phyloP scores from a whole-genome alignment of 1,284 basidiomycete genomes.

The Cryptococcus sp. region DNA sequence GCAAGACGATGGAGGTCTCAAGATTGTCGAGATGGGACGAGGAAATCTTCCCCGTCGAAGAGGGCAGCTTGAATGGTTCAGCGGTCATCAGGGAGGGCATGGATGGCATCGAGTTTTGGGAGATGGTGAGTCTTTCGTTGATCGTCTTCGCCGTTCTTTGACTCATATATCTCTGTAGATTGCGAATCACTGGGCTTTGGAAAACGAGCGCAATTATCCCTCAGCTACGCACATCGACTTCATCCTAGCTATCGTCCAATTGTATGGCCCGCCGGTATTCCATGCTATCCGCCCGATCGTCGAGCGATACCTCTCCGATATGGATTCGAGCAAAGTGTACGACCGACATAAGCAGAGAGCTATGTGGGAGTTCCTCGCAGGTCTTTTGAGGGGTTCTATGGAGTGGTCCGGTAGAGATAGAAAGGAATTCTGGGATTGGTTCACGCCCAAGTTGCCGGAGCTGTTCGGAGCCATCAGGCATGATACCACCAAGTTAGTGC shows the following conservation, averaged over 20 bases:
- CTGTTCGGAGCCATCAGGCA: conserved; percentile 80
- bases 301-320: conserved; percentile 43
- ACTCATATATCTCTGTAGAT: conserved; percentile 19
- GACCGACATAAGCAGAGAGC: conserved; percentile 93
- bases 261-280: conserved; percentile 43
- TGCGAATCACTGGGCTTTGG: conserved; percentile 49
- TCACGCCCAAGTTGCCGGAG: conserved; percentile 65
- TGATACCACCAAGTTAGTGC: conserved; percentile 66
- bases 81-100: conserved; percentile 62
- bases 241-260: conserved; percentile 58
- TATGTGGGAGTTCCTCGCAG: conserved; percentile 80
- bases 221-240: conserved; percentile 55
- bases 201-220: conserved; percentile 50
- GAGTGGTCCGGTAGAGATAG: conserved; percentile 76
- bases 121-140: conserved; percentile 37
- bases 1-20: conserved; percentile 70
- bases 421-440: conserved; percentile 77
- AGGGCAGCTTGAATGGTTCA: conserved; percentile 63
- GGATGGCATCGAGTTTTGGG: conserved; percentile 63
- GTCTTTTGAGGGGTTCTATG: conserved; percentile 76
- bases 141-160: background rate
- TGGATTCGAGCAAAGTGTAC: conserved; percentile 45
- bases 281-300: conserved; percentile 42
- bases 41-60: conserved; percentile 67
- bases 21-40: conserved; percentile 57